Evolutionary conservation across 208 protist genomes (phyloP), one percentile per base, ranked within the genome.

Genomic region (Angomonas desouzai): DNA sequence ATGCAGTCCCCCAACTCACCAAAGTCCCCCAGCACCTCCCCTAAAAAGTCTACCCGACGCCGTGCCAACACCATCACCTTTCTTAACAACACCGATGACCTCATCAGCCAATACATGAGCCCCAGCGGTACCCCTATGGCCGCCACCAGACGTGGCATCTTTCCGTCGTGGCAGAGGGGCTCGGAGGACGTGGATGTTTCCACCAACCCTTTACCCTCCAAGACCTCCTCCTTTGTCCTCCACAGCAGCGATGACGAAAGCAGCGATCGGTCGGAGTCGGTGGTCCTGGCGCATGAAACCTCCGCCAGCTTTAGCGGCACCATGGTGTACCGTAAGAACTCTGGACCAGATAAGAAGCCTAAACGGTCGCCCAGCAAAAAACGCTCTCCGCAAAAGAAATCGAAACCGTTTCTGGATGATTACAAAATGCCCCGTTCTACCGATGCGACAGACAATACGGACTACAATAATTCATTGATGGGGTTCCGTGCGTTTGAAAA

Each of bases 41-140:
- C 45, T 4, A 51, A 51, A 16, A 51, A 51, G 45, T 51, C 45
- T 3, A 23, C 20, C 20, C 45, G 45, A 6, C 9, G 45, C 18
- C 45, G 45, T 23, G 45, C 45, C 45, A 51, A 60, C 28, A 49
- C 56, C 56, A 62, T 48, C 27, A 62, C 56, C 38, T 48, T 49
- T 45, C 7, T 62, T 34, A 62, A 62, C 56, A 48, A 62, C 34
- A 45, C 56, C 11, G 56, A 62, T 11, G 10, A 36, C 23, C 4
- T 62, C 3, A 23, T 62, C 34, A 27, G 28, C 22, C 10, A 49
- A 34, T 45, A 48, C 38, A 43, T 45, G 20, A 45, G 10, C 32
- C 30, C 30, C 30, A 47, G 27, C 30, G 16, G 4, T 27, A 16
- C 25, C 16, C n/a, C 32, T 23, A 22, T 45, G 10, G 43, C 30